A percentile compares a stretch with the other conserved stretches of the same genome.
phyloP scores from a whole-genome alignment of 441 rosid species.

The Mallotus japonicus region DNA sequence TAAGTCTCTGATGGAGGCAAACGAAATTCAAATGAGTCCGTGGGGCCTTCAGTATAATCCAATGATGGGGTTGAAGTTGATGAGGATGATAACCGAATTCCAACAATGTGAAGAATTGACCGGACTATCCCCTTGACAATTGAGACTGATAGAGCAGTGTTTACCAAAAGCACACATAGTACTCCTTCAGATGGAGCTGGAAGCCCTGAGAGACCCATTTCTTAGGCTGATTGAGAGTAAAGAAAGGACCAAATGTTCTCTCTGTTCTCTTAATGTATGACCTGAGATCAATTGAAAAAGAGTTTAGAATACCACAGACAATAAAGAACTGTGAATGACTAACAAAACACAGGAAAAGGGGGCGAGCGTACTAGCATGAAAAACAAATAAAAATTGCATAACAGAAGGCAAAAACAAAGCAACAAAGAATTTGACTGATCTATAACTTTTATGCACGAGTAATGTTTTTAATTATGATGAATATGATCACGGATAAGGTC shows the following conservation, averaged over 20 bases:
- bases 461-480: background rate
- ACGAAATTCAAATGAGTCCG: slow-evolving; percentile 44
- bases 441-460: background rate
- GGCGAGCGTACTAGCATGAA: background rate
- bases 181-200: slow-evolving; percentile 97
- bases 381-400: background rate
- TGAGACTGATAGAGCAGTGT: slow-evolving; percentile 79
- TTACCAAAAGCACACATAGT: slow-evolving; percentile 66
- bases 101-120: slow-evolving; percentile 63
- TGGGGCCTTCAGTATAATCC: slow-evolving; percentile 32
- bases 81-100: slow-evolving; percentile 48
- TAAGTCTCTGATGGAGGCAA: slow-evolving; percentile 42
- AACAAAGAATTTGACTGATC: slow-evolving; percentile 1
- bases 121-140: slow-evolving; percentile 67
- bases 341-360: background rate
- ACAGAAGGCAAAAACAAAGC: background rate
- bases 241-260: background rate
- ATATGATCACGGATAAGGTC: slow-evolving; percentile 1
- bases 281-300: background rate
- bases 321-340: background rate
- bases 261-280: background rate
- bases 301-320: background rate
- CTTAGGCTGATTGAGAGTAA: background rate
- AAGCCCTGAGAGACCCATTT: slow-evolving; percentile 86
- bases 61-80: slow-evolving; percentile 29